phyloP scores from a whole-genome alignment of 2,329 filamentous ascomycete genomes.

The Pyrenophora seminiperda region DNA sequence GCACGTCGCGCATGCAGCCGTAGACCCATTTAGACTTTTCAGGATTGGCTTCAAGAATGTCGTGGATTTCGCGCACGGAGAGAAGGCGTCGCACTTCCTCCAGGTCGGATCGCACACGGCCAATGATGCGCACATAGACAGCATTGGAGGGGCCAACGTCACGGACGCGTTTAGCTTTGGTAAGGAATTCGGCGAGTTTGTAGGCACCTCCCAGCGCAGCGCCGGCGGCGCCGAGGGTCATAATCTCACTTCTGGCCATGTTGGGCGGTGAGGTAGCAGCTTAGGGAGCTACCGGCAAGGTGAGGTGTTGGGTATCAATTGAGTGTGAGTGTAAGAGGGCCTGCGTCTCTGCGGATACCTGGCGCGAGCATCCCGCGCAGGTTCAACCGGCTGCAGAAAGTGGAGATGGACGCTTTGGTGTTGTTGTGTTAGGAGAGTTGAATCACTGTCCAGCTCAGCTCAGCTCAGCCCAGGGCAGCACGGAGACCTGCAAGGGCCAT shows the following conservation, averaged over 20 bases:
- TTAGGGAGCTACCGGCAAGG: conserved; percentile 15
- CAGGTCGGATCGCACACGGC: conserved; percentile 45
- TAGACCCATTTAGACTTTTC: conserved; percentile 49
- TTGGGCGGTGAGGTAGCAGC: conserved; percentile 15
- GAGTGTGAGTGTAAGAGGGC: conserved; percentile 18
- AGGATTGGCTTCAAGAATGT: conserved; percentile 44
- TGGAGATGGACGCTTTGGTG: conserved; percentile 20
- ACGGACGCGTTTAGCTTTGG: conserved; percentile 43
- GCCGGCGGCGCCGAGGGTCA: conserved; percentile 41
- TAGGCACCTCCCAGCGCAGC: conserved; percentile 45
- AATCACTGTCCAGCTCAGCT: conserved; percentile 8
- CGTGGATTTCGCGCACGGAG: conserved; percentile 45
- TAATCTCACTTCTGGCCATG: conserved; percentile 43
- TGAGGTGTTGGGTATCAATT: conserved; percentile 24
- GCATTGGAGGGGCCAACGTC: conserved; percentile 47
- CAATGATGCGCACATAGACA: conserved; percentile 48
- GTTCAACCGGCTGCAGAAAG: conserved; percentile 25
- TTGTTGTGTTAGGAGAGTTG: conserved; percentile 25
- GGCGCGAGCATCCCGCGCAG: conserved; percentile 43
- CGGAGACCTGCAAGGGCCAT: conserved; percentile 9
- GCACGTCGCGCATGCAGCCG: conserved; percentile 44
- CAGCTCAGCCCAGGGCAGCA: conserved; percentile 7
- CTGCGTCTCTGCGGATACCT: conserved; percentile 36
- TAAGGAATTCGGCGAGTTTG: conserved; percentile 47
- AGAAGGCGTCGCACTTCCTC: conserved; percentile 47